Base-by-base conservation (phyloP, 441 rosid genomes). In the Hura crepitans region DNA sequence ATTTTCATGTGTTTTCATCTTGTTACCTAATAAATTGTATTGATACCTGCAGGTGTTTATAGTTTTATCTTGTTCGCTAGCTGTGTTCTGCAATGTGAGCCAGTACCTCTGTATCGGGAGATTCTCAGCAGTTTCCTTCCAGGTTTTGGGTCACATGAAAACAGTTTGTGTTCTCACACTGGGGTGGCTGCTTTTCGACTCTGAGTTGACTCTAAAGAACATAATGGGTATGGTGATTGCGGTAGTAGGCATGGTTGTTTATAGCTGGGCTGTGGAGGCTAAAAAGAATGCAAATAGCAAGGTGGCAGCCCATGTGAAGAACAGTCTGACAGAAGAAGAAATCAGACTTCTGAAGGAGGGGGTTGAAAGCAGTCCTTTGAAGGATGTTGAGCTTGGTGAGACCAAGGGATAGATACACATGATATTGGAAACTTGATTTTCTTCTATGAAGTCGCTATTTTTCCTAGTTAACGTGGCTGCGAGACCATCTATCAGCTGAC, bases 81-180 rank as follows among this genome's bases (percentile, higher is more conserved):
- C 96, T 5, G 97, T 92, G 43, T 89, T 92, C 86, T 92, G 97
- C 81, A 92, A 92, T 67, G 81, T 92, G 73, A 92, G 96, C 77
- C 97, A 92, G 71, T 90, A 92, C 80, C 93, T 92, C 66, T 92
- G 97, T 85, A 92, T 92, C 0, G 96, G 97, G 50, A 85, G 96
- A 75, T 92, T 89, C 83, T 92, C 97, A 0, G 97, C 97, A 42
- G 83, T 84, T 14, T 91, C 97, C 18, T 92, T 92, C 78, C 97
- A 92, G 85, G 94, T 92, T 63, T 74, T 92, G 57, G 98, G 98
- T 55, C 98, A 92, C 86, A 90, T 90, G 95, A 92, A 92, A 72
- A 92, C 96, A 11, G 84, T 92, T 10, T 90, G 95, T 30, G 95
- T 92, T 55, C 86, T 92, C 39, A 86, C 89, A 13, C 68, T 92